A percentile compares a stretch with the other conserved stretches of the same genome.
These are phyloP conservation scores for Dovyalis caffra DNA, from an alignment of 345 rosid genomes.

Conservation along the genomic window DNA sequence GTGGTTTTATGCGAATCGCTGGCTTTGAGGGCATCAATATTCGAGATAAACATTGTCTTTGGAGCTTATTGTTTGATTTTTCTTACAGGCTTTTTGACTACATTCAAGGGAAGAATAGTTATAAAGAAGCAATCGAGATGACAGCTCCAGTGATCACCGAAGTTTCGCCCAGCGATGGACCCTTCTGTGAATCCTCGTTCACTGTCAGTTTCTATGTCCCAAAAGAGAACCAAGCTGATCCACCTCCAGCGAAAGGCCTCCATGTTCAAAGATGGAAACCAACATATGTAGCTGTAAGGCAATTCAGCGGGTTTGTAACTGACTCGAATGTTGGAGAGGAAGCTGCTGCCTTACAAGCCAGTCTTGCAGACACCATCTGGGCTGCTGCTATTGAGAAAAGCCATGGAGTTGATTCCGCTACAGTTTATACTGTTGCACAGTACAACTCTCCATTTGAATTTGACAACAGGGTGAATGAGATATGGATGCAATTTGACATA, in stretches of 20 bases:
- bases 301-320: constrained; percentile 69
- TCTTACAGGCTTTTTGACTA: constrained; percentile 62
- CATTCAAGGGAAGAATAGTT: constrained; percentile 78
- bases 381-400: constrained; percentile 54
- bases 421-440: constrained; percentile 70
- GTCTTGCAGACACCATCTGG: constrained; percentile 64
- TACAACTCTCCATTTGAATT: constrained; percentile 88
- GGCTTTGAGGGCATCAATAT: too few relatives aligned
- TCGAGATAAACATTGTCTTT: too few relatives aligned
- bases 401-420: constrained; percentile 24
- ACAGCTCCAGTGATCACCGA: constrained; percentile 74
- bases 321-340: constrained; percentile 57
- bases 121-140: constrained; percentile 68
- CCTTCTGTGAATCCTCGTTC: constrained; percentile 78
- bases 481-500: constrained; percentile 57
- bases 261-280: constrained; percentile 58
- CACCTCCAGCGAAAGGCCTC: constrained; percentile 78
- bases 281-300: constrained; percentile 57
- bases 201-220: constrained; percentile 81
- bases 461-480: constrained; percentile 69
- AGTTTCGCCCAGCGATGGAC: constrained; percentile 84
- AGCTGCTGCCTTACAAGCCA: constrained; percentile 69
- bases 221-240: constrained; percentile 63
- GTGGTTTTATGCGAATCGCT: too few relatives aligned
- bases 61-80: too few relatives aligned